Conservation (phyloP, 2,329 filamentous ascomycete genomes). For the Fusarium globosum region DNA sequence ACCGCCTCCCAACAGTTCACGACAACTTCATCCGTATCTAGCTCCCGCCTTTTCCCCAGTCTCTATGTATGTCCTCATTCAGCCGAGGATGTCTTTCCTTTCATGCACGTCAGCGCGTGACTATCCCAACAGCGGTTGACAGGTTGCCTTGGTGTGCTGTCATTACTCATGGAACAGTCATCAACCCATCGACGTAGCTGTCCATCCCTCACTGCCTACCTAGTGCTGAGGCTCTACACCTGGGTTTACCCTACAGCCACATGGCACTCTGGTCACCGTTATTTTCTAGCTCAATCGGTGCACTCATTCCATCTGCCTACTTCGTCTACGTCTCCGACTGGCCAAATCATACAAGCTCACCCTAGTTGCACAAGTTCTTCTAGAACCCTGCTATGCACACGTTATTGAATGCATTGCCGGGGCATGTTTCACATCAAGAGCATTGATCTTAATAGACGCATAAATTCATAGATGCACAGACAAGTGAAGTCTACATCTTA, state of each 20-base stretch:
- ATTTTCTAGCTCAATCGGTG: conserved; percentile 1
- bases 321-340: conserved; percentile 24
- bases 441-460: conserved; percentile 32
- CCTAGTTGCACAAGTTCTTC: conserved; percentile 27
- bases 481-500: conserved; percentile 38
- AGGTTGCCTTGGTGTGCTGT: conserved; percentile 25
- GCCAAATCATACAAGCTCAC: conserved; percentile 16
- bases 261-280: not conserved
- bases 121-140: conserved; percentile 21
- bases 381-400: conserved; percentile 29
- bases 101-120: conserved; percentile 44
- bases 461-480: conserved; percentile 43
- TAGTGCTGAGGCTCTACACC: not conserved
- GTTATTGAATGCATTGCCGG: conserved; percentile 4
- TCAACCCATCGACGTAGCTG: not conserved
- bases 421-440: conserved; percentile 18
- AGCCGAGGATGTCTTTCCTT: conserved; percentile 27
- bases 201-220: conserved; percentile 1
- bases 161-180: not conserved
- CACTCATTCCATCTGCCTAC: conserved; percentile 1
- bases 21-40: conserved; percentile 25
- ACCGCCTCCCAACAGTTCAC: conserved; percentile 42
- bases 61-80: conserved; percentile 26
- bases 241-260: not conserved
- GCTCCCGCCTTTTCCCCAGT: conserved; percentile 30